These are phyloP conservation scores for Fraxinus sp. DNA, from an alignment of 305 asterid genomes.

Conservation along the genomic window DNA sequence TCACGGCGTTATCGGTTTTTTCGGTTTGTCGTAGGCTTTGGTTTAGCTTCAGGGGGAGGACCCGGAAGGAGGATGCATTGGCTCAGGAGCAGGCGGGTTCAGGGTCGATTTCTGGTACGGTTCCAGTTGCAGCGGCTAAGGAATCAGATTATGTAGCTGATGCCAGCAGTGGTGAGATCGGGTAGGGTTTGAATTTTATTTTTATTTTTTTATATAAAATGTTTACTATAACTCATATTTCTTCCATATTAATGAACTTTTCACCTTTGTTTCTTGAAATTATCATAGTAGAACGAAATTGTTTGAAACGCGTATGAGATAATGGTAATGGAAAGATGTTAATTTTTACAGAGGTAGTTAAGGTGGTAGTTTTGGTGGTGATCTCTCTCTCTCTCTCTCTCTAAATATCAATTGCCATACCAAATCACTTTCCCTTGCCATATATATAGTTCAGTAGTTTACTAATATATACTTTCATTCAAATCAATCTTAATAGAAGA, in stretches of 20 bases:
- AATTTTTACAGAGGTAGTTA: neutral
- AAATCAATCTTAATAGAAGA: too few species aligned
- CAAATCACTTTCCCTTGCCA: neutral
- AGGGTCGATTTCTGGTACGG: conserved; percentile 19
- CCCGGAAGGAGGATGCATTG: conserved; percentile 40
- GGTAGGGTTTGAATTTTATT: conserved; percentile 23
- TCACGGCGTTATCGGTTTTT: conserved; percentile 88
- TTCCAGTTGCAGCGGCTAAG: conserved; percentile 6
- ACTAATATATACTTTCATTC: neutral
- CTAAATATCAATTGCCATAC: neutral
- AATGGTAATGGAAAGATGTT: neutral
- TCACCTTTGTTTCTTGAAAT: neutral
- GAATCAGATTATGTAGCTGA: conserved; percentile 31
- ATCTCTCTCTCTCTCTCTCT: neutral
- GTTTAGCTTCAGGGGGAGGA: conserved; percentile 54
- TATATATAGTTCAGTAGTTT: neutral
- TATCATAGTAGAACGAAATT: neutral
- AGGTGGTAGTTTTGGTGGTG: neutral
- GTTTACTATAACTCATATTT: neutral
- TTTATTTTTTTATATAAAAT: neutral
- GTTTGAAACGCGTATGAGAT: neutral
- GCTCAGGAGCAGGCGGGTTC: conserved; percentile 26
- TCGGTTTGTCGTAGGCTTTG: conserved; percentile 75
- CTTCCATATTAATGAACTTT: neutral
- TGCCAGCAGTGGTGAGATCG: conserved; percentile 35